Conservation (phyloP, 148 eudicot species). For the Spergularia marina region DNA sequence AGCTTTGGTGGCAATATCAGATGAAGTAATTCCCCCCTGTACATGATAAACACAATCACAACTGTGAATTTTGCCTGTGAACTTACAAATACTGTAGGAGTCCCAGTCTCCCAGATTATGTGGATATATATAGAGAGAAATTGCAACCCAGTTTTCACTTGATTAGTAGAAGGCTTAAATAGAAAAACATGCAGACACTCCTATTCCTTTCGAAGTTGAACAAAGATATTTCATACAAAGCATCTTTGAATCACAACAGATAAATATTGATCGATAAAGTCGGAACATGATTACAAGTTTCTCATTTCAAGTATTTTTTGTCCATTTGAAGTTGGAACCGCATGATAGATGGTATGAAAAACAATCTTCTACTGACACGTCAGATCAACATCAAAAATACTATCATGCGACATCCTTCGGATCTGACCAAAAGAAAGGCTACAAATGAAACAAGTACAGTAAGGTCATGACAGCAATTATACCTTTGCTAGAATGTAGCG, state of each 20-base stretch:
- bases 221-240: background rate
- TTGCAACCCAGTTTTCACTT: background rate
- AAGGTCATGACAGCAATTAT: slow-evolving; percentile 16
- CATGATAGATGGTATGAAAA: background rate
- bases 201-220: background rate
- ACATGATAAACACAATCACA: slow-evolving; percentile 6
- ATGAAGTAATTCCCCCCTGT: slow-evolving; percentile 98
- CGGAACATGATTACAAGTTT: background rate
- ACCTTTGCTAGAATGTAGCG: slow-evolving; percentile 99
- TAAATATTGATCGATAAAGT: background rate
- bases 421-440: too few species aligned
- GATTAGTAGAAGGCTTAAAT: background rate
- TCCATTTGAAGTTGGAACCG: background rate
- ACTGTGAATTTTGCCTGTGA: background rate
- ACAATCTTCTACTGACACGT: background rate
- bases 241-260: background rate
- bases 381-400: too few species aligned
- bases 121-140: background rate
- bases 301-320: background rate
- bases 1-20: slow-evolving; percentile 98
- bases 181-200: background rate
- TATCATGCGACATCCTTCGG: too few species aligned
- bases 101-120: background rate
- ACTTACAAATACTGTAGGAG: background rate
- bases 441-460: background rate